phyloP scores from a whole-genome alignment of 192 early-diverging fungal genomes.

The Backusella sp. region DNA sequence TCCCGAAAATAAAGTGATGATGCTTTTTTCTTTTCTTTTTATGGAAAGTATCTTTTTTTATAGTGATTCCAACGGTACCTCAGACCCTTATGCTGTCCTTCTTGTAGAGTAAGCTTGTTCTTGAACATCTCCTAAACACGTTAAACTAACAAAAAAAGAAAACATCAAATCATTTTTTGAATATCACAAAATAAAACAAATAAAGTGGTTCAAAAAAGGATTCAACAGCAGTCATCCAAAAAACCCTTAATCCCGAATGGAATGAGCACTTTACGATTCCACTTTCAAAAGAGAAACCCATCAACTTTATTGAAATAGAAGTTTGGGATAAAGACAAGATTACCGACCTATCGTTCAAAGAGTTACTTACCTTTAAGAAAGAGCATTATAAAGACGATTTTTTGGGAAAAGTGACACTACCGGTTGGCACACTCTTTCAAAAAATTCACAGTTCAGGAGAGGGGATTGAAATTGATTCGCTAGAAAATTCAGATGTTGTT shows the following conservation, averaged over 20 bases:
- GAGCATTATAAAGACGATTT: constrained; percentile 61
- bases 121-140: not conserved
- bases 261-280: constrained; percentile 56
- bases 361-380: constrained; percentile 61
- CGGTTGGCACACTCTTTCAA: constrained; percentile 41
- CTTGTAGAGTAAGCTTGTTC: constrained; percentile 24
- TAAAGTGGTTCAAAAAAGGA: constrained; percentile 42
- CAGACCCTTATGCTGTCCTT: constrained; percentile 31
- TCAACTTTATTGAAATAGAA: constrained; percentile 42
- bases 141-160: constrained; percentile 5
- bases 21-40: not conserved
- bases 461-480: not conserved
- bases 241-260: constrained; percentile 71
- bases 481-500: constrained; percentile 17
- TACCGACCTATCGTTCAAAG: not conserved
- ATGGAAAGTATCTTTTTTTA: not conserved
- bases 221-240: constrained; percentile 57
- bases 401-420: constrained; percentile 60
- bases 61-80: constrained; percentile 28
- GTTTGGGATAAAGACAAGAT: not conserved
- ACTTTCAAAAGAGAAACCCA: constrained; percentile 37
- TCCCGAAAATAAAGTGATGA: not conserved
- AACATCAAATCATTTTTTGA: not conserved
- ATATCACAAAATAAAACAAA: not conserved
- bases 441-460: constrained; percentile 15